A percentile compares a stretch with the other conserved stretches of the same genome.
phyloP scores from a whole-genome alignment of 768 basidiomycete genomes.

The Boletellus ananiceps region DNA sequence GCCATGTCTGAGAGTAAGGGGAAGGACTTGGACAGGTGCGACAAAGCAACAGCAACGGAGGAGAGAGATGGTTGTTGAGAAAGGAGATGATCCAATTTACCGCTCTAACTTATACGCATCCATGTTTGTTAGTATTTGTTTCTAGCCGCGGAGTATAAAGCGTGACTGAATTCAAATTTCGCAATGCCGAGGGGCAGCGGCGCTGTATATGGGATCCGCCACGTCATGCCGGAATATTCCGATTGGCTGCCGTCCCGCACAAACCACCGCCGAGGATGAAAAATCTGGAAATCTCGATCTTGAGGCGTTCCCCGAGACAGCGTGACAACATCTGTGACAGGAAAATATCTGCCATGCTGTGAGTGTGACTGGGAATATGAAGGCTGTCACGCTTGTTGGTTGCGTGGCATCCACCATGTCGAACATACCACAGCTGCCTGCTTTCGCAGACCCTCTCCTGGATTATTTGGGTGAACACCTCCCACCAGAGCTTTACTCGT shows the following conservation, averaged over 20 bases:
- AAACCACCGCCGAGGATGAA: constrained; percentile 2
- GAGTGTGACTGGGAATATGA: constrained; percentile 13
- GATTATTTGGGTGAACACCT: constrained; percentile 50
- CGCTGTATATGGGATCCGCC: neutral
- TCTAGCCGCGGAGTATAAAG: constrained; percentile 21
- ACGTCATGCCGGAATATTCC: constrained; percentile 20
- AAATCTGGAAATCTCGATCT: constrained; percentile 5
- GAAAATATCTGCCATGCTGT: constrained; percentile 3
- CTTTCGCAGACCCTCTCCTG: constrained; percentile 50
- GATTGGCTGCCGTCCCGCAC: constrained; percentile 22
- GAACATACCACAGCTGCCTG: constrained; percentile 38
- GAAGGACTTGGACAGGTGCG: constrained; percentile 2
- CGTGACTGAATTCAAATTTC: constrained; percentile 14
- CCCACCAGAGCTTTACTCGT: constrained; percentile 51
- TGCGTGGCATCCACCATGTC: constrained; percentile 26
- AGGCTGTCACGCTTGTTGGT: constrained; percentile 14
- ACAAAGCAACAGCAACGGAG: neutral
- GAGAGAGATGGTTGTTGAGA: constrained; percentile 23
- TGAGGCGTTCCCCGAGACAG: neutral
- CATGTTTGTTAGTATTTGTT: constrained; percentile 27
- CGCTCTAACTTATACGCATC: constrained; percentile 31
- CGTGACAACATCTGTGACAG: constrained; percentile 19
- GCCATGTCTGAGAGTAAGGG: constrained; percentile 44
- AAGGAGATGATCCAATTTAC: constrained; percentile 16
- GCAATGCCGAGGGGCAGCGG: constrained; percentile 16